Base-by-base conservation (phyloP, 176 grass and related monocot genomes). In the Poa pratensis region DNA sequence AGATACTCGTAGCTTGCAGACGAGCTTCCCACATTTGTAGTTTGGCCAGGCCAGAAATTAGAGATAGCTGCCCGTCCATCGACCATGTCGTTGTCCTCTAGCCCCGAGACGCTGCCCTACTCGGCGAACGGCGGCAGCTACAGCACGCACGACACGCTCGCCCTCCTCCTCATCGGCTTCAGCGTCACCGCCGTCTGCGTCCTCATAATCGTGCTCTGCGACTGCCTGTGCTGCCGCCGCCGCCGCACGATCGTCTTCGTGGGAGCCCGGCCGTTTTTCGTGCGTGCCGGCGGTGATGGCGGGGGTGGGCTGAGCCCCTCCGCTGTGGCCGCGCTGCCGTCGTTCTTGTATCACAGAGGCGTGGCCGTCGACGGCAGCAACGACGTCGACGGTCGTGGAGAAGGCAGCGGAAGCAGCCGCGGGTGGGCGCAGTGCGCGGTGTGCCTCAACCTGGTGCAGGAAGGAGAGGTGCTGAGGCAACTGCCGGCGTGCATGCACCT, bases 401-500 rank as follows among this genome's bases (percentile, higher is more conserved):
- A 73, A 37, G 83, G 65, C 14, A 34, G 63, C 53, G 61, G 82
- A 30, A 39, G 80, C 28, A 87, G 84, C 65, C 53, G 37, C 24
- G 67, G 79, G 16, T 91, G 92, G 75, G 79, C 84, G 19, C 89
- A 88, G 63, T 91, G 92, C 74, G 79, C 88, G 26, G 90, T 97
- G 53, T 97, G 94, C 88, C 88, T 97, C 48, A 90, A 83, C 40
- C 32, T 83, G 26, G 70, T 94, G 52, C 49, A 73, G 82, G 90
- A 97, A 8, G 90, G 92, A 2, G 92, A 94, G 80, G 10, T 76
- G 86, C 86, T 90, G 82, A 49, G 88, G 86, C 85, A 55, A 72
- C 83, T 97, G 82, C 92, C 92, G 28, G 85, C 76, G 75, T 97
- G 94, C 88, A 84, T 49, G 82, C 94, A 97, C 75, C 58, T 90